phyloP scores from a whole-genome alignment of 2,329 filamentous ascomycete genomes.

The Arthrinium phaeospermum region DNA sequence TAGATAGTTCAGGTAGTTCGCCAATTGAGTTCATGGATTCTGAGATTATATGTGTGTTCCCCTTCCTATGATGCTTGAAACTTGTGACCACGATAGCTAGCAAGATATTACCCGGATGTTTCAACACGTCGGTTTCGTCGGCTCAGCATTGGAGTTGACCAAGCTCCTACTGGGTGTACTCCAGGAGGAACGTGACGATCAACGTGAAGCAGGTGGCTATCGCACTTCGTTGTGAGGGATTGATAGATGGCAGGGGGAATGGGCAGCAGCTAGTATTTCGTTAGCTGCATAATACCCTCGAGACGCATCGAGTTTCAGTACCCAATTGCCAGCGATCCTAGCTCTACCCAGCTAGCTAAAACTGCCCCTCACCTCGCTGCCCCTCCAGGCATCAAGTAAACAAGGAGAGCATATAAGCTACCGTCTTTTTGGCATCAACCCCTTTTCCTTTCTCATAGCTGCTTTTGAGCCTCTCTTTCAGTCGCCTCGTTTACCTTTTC shows the following conservation, averaged over 20 bases:
- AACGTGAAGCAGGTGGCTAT: no score
- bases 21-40: constrained; percentile 1
- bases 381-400: constrained; percentile 15
- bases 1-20: not conserved
- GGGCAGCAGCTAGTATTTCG: not conserved
- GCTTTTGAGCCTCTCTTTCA: not conserved
- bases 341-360: not conserved
- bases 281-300: constrained; percentile 1
- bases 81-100: not conserved
- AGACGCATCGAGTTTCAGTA: constrained; percentile 3
- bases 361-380: constrained; percentile 13
- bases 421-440: constrained; percentile 6
- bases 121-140: not conserved
- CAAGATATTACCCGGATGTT: not conserved
- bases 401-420: constrained; percentile 11
- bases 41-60: not conserved
- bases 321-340: not conserved
- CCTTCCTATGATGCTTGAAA: not conserved
- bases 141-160: not conserved
- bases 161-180: no score
- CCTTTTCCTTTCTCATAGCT: not conserved
- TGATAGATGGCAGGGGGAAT: no score
- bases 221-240: no score
- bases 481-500: not conserved
- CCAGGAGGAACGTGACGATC: no score